Evolutionary conservation across 208 protist genomes (phyloP), one percentile per base, ranked within the genome.

Genomic region (Porcisia hertigi): DNA sequence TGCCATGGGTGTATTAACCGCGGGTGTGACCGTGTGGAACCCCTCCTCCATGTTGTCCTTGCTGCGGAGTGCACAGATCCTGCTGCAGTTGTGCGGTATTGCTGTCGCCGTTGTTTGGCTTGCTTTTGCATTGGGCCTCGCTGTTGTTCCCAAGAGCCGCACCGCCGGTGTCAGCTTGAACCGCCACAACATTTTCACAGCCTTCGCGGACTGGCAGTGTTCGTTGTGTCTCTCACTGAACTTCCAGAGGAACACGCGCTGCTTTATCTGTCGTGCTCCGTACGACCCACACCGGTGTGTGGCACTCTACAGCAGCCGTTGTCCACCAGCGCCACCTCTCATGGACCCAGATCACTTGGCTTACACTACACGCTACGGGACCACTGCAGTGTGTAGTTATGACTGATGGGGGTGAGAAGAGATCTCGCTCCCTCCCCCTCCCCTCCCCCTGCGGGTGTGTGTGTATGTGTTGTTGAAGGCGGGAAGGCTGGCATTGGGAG

Each of bases 181-280:
- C 9, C 92, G 92, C 30, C 89, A 96, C 79, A 90, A 67, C 69
- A 84, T 90, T 60, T 88, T 84, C 23, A 77, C 74, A 4, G 86
- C 78, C 16, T 97, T 86, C 65, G 84, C 84, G 1, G 91, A 97
- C 75, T 97, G 93, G 91, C 87, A 92, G 69, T 97, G 93, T 54
- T 53, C 58, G 5, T 47, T 77, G 54, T 97, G 93, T 71, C 76
- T 92, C 16, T 86, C 76, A 14, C 41, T 89, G 43, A 97, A 97
- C 77, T 97, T 95, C 77, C 69, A 84, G 18, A 52, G 78, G 18
- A 92, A 93, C 47, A 79, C 78, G 36, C 85, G 85, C 30, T 97
- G 93, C 82, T 94, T 93, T 75, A 49, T 87, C 14, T 97, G 93
- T 72, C 70, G 77, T 30, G 86, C 86, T 1, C 93, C 93, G 0